phyloP scores from a whole-genome alignment of 306 rosid genomes.

The Lotus japonicus region DNA sequence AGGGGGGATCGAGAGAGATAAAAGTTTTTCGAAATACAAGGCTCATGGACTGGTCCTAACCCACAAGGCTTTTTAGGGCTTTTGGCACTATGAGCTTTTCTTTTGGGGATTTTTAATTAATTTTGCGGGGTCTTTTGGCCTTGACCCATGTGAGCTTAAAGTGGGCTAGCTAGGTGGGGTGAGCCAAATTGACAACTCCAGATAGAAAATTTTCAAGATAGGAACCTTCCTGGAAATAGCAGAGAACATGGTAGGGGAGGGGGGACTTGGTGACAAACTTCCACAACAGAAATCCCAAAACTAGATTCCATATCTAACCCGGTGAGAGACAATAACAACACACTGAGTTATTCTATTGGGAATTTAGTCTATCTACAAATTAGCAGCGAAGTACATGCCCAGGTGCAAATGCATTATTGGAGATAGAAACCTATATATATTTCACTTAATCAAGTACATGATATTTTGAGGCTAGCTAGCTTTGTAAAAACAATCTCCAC shows the following conservation, averaged over 20 bases:
- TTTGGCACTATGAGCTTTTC: too few relatives aligned
- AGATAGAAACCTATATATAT: background rate
- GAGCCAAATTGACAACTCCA: too few relatives aligned
- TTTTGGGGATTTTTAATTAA: too few relatives aligned
- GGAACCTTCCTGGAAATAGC: slow-evolving; percentile 34
- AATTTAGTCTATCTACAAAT: background rate
- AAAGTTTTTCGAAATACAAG: too few relatives aligned
- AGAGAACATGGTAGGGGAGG: slow-evolving; percentile 26
- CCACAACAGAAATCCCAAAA: background rate
- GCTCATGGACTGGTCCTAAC: too few relatives aligned
- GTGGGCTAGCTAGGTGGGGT: too few relatives aligned
- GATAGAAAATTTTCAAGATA: background rate
- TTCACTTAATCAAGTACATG: background rate
- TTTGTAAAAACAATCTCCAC: background rate
- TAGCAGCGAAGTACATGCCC: slow-evolving; percentile 8
- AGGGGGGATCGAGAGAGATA: too few relatives aligned
- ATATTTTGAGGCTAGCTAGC: slow-evolving; percentile 10
- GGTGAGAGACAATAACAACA: slow-evolving; percentile 14
- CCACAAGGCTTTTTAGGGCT: too few relatives aligned
- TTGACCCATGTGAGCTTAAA: too few relatives aligned
- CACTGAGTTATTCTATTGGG: background rate
- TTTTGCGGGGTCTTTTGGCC: too few relatives aligned
- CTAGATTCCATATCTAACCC: slow-evolving; percentile 20
- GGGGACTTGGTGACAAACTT: slow-evolving; percentile 20
- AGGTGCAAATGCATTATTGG: slow-evolving; percentile 23